phyloP scores from a whole-genome alignment of 2,329 filamentous ascomycete species.

The Ampelomyces quisqualis region DNA sequence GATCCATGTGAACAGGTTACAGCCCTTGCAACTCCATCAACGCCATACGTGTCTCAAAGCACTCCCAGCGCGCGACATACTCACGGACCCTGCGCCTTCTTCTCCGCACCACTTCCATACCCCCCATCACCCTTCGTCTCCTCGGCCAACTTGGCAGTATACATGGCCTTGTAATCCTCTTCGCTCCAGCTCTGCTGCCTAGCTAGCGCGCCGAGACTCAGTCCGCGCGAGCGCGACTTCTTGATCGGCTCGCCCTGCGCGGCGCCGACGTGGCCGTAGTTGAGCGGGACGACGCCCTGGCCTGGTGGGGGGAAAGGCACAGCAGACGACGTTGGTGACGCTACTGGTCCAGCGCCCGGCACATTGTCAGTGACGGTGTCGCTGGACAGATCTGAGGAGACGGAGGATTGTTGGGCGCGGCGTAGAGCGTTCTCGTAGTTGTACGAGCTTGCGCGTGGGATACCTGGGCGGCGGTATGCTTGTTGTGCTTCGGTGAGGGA shows the following conservation, averaged over 20 bases:
- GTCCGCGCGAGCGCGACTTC: constrained; percentile 31
- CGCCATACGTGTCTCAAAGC: neutral
- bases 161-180: constrained; percentile 39
- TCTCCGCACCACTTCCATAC: constrained; percentile 25
- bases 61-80: neutral
- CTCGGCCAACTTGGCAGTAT: constrained; percentile 27
- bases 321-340: constrained; percentile 17
- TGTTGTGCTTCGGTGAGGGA: constrained; percentile 27
- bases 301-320: constrained; percentile 30
- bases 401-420: constrained; percentile 24
- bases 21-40: neutral
- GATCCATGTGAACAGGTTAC: neutral
- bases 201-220: constrained; percentile 34
- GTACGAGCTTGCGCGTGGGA: constrained; percentile 28
- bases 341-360: constrained; percentile 15
- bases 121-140: constrained; percentile 26
- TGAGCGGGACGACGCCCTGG: constrained; percentile 38
- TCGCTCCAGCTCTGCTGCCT: constrained; percentile 39
- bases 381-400: constrained; percentile 26
- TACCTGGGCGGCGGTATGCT: constrained; percentile 31
- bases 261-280: constrained; percentile 27
- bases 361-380: constrained; percentile 16
- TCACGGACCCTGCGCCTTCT: constrained; percentile 4
- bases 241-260: constrained; percentile 29
- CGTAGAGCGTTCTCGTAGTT: constrained; percentile 37